Evolutionary conservation across 164 flowering plant genomes (phyloP).

Genomic region (Taxillus chinensis): DNA sequence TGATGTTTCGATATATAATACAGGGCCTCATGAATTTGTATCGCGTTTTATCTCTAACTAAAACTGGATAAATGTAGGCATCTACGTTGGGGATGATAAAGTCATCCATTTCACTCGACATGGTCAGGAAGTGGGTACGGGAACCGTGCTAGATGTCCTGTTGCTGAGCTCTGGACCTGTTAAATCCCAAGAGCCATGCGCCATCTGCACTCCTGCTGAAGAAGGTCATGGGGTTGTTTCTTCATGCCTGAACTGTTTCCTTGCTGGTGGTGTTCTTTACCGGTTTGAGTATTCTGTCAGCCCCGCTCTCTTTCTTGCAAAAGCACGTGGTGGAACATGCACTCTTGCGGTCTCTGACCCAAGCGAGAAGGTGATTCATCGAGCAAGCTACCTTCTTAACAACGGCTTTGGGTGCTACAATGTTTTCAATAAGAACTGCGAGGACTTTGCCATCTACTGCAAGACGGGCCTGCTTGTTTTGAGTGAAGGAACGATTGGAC

Average conservation of each 20-base stretch:
- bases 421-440: constrained; percentile 69
- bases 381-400: constrained; percentile 53
- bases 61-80: constrained; percentile 28
- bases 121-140: constrained; percentile 83
- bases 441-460: constrained; percentile 73
- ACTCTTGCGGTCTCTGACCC: constrained; percentile 63
- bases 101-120: constrained; percentile 87
- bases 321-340: constrained; percentile 80
- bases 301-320: constrained; percentile 58
- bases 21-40: too few relatives aligned
- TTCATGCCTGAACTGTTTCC: constrained; percentile 67
- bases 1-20: too few relatives aligned
- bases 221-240: constrained; percentile 46
- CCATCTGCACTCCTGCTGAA: constrained; percentile 34
- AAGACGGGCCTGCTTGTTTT: constrained; percentile 62
- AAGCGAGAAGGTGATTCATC: constrained; percentile 40
- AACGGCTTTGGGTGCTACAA: constrained; percentile 75
- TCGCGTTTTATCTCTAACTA: not conserved
- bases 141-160: constrained; percentile 64
- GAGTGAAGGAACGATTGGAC: constrained; percentile 48
- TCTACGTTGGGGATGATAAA: constrained; percentile 66
- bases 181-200: constrained; percentile 27
- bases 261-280: constrained; percentile 58
- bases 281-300: constrained; percentile 57
- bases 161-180: constrained; percentile 38